Base-by-base conservation (phyloP, 2,329 filamentous ascomycete genomes). In the Colletotrichum cordylinicola region DNA sequence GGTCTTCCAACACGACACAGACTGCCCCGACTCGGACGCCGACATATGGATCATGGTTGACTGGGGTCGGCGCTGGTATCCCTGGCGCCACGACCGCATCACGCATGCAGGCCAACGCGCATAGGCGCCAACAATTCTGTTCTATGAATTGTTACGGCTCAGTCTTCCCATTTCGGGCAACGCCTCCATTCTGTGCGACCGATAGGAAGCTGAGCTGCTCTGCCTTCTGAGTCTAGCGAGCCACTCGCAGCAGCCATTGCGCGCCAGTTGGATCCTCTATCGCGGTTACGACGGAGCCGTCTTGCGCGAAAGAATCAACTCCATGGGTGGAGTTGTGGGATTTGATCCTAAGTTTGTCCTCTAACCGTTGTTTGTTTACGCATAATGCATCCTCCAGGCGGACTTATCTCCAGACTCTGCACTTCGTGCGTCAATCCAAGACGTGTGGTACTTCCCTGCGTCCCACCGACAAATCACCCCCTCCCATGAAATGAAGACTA, bases 71-170 rank as follows among this genome's bases (percentile, higher is more conserved):
- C 48, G 64, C 58, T 55, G 72, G 67, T 52, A 72, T 77, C 72
- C 72, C 72, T 72, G 75, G 31, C 68, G 72, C 75, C 56, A 71
- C 66, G 56, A 48, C 67, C 67, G 62, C 67, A 71, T 75, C 76
- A 74, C 66, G 74, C 74, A 76, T 76, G 76, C 70, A 73, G 58
- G 58, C 64, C 70, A 69, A 67, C 62, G 31, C 72, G 74, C 77
- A 77, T 77, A 78, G 71, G 77, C 77, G 77, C 77, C 75, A 72
- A 72, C 67, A 71, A 67, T 43, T 24, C 21, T 31, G 24, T 39
- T 67, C 61, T 56, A 27, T 37, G 27, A 58, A 52, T 64, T n/a
- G 35, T 24, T 31, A 58, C 65, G 64, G 48, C 33, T 60, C 27
- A 58, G 43, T 21, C 10, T 62, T 66, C 69, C 55, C n/a, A 52